phyloP scores from a whole-genome alignment of 768 basidiomycete genomes.

The Dacryopinax primogenitus region DNA sequence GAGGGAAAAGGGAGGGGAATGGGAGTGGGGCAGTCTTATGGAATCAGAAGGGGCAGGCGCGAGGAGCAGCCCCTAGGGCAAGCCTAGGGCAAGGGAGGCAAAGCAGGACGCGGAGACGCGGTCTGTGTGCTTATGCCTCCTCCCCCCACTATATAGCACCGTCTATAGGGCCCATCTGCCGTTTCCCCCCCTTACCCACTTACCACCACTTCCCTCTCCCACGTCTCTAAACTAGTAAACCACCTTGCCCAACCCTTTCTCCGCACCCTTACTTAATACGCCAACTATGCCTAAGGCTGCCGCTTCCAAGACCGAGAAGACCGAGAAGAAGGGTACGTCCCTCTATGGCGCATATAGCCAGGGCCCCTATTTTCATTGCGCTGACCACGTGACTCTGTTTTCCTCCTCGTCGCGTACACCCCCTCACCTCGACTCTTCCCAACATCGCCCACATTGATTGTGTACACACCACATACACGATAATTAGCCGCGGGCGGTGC shows the following conservation, averaged over 20 bases:
- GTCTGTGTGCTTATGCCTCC: constrained; percentile 8
- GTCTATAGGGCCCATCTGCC: constrained; percentile 8
- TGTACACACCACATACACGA: not conserved
- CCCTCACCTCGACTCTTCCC: constrained; percentile 9
- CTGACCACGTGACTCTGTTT: constrained; percentile 19
- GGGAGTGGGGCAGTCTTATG: not conserved
- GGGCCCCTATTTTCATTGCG: constrained; percentile 21
- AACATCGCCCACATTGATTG: constrained; percentile 7
- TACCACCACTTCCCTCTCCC: constrained; percentile 6
- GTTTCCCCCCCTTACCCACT: constrained; percentile 8
- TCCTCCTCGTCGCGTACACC: constrained; percentile 14
- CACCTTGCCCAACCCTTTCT: not conserved
- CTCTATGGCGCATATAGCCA: constrained; percentile 16
- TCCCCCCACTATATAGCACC: constrained; percentile 10
- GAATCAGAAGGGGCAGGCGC: constrained; percentile 7
- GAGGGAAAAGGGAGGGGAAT: not conserved
- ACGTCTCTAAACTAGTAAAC: constrained; percentile 1
- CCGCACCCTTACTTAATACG: constrained; percentile 6
- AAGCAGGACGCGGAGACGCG: constrained; percentile 8
- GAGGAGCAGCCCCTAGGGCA: not conserved
- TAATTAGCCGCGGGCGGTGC: constrained; percentile 18
- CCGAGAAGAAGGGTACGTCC: constrained; percentile 44
- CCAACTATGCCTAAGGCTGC: constrained; percentile 6
- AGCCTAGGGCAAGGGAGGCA: constrained; percentile 6
- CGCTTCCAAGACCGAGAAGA: constrained; percentile 32